Evolutionary conservation across 2,329 filamentous ascomycete genomes (phyloP).

Genomic region (Arthroderma sp.): DNA sequence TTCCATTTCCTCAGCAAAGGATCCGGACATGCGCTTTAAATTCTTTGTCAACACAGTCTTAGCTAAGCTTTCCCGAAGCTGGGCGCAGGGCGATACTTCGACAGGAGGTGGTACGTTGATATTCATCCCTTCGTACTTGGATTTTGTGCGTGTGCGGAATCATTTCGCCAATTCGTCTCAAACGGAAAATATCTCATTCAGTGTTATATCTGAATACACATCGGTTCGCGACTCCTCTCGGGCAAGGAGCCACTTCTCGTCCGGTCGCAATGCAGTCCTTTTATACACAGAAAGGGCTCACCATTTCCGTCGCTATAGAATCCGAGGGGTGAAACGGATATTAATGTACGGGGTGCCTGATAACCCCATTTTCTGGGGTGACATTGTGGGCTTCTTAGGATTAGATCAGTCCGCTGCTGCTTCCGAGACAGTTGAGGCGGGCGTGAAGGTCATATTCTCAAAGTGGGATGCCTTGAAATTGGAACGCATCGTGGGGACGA

Average conservation of each 20-base stretch:
- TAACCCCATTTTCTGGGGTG: conserved; percentile 48
- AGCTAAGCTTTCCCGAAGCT: conserved; percentile 40
- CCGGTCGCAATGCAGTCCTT: conserved; percentile 66
- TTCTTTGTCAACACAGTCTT: conserved; percentile 78
- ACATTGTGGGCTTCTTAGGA: conserved; percentile 30
- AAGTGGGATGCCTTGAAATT: conserved; percentile 81
- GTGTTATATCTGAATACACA: conserved; percentile 79
- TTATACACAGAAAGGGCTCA: conserved; percentile 94
- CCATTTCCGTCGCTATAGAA: conserved; percentile 79
- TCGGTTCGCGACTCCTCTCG: conserved; percentile 65
- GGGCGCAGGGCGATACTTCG: conserved; percentile 19
- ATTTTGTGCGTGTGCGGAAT: conserved; percentile 88
- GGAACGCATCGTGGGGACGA: conserved; percentile 73
- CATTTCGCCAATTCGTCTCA: conserved; percentile 62
- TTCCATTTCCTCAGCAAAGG: conserved; percentile 52
- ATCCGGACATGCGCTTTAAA: conserved; percentile 79
- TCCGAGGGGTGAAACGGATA: conserved; percentile 70
- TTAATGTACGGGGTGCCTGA: conserved; percentile 85
- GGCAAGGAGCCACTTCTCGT: conserved; percentile 75
- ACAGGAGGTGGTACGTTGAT: conserved; percentile 56
- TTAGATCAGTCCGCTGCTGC: conserved; percentile 37
- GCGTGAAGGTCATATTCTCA: conserved; percentile 55
- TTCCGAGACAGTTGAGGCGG: conserved; percentile 43
- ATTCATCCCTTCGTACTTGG: conserved; percentile 85
- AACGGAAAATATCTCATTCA: conserved; percentile 53